Conservation (phyloP, 23 red algal genomes). For the Gracilaria vermiculophylla region DNA sequence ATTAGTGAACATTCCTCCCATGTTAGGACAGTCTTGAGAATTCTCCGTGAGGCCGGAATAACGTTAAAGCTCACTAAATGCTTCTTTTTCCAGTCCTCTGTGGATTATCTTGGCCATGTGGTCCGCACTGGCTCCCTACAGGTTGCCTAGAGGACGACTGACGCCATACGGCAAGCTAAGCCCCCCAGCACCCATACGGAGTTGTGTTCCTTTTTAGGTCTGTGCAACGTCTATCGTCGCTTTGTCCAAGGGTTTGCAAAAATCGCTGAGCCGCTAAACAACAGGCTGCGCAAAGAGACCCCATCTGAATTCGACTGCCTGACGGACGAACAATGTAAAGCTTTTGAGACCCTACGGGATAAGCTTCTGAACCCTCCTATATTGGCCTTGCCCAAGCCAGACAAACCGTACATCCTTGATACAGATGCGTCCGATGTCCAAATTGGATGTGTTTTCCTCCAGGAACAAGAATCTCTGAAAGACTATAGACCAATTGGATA, state of each 20-base stretch:
- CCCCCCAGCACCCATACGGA: not conserved
- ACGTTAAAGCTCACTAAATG: too few relatives aligned
- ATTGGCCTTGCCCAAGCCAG: not conserved
- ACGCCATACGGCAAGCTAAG: not conserved
- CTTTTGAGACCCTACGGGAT: conserved; percentile 8
- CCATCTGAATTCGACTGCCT: not conserved
- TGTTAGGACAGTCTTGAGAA: not conserved
- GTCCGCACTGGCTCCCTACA: conserved; percentile 12
- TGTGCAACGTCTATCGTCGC: not conserved
- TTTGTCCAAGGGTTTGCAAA: not conserved
- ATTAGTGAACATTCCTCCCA: not conserved
- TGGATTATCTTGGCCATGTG: too few relatives aligned
- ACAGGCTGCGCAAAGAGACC: not conserved
- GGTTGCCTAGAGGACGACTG: not conserved
- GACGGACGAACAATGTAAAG: not conserved
- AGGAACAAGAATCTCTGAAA: not conserved
- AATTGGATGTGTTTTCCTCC: not conserved
- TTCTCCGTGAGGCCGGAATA: not conserved
- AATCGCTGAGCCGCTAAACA: not conserved
- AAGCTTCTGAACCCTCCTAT: conserved; percentile 13
- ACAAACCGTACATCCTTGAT: not conserved
- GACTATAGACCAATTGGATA: conserved; percentile 28
- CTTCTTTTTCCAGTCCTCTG: too few relatives aligned
- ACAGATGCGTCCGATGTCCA: conserved; percentile 23
- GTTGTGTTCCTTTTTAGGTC: too few relatives aligned